These are phyloP conservation scores for Golubevia pallescens DNA, from an alignment of 1,284 basidiomycete genomes.

Conservation along the genomic window DNA sequence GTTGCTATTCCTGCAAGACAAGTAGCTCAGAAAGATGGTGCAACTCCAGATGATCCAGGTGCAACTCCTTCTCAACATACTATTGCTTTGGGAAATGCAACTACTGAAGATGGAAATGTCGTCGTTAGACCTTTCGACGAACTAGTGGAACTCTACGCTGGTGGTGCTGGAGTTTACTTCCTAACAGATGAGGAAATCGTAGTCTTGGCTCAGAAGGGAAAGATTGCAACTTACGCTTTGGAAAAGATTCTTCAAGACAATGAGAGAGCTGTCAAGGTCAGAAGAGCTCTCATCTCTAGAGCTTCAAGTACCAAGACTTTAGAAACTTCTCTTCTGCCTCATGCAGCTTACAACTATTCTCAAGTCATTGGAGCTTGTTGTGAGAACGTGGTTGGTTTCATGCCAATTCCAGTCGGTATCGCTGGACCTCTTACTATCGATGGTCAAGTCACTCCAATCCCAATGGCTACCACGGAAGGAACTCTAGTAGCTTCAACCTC, in stretches of 20 bases:
- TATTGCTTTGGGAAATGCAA: constrained; percentile 23
- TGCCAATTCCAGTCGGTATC: constrained; percentile 93
- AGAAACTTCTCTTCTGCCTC: constrained; percentile 82
- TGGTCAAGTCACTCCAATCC: constrained; percentile 83
- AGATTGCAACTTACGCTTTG: constrained; percentile 89
- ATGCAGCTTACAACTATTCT: constrained; percentile 88
- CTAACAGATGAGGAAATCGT: constrained; percentile 93
- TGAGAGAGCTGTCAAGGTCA: constrained; percentile 83
- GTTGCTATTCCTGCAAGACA: constrained; percentile 27
- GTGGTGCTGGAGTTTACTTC: constrained; percentile 70
- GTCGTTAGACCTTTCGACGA: constrained; percentile 71
- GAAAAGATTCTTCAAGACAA: constrained; percentile 90
- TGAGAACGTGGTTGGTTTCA: constrained; percentile 98
- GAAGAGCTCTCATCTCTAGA: constrained; percentile 89
- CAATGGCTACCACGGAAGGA: constrained; percentile 99
- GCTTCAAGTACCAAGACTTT: constrained; percentile 83
- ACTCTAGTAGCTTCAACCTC: constrained; percentile 97
- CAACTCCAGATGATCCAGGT: constrained; percentile 8
- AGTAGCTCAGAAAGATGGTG: constrained; percentile 12
- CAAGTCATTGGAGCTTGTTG: constrained; percentile 96
- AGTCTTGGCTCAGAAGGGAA: constrained; percentile 84
- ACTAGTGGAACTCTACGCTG: constrained; percentile 83
- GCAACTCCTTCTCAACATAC: constrained; percentile 1
- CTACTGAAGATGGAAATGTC: constrained; percentile 29
- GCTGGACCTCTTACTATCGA: constrained; percentile 95